Evolutionary conservation across 139 green algal species (phyloP), one percentile per base, ranked within the genome.

Genomic region (Pleodorina starrii): DNA sequence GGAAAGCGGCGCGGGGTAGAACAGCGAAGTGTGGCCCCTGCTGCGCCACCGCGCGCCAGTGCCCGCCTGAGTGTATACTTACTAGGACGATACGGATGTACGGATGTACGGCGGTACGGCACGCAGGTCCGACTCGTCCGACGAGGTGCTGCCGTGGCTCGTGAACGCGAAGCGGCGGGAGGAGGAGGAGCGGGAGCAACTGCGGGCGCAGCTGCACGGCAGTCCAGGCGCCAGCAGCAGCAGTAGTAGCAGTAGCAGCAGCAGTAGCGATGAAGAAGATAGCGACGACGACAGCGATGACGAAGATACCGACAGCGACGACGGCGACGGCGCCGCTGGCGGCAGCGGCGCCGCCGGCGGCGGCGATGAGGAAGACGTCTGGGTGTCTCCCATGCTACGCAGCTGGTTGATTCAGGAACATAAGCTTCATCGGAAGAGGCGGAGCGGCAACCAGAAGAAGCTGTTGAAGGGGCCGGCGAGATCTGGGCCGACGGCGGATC

Each of bases 81-180:
- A n/a, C n/a, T n/a, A n/a, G n/a, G n/a, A n/a, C n/a, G n/a, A n/a
- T n/a, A n/a, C n/a, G n/a, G n/a, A n/a, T n/a, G n/a, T n/a, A n/a
- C n/a, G n/a, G n/a, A n/a, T n/a, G n/a, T n/a, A n/a, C n/a, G n/a
- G n/a, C n/a, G n/a, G n/a, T n/a, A n/a, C n/a, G n/a, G n/a, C n/a
- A n/a, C 29, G 54, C n/a, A 71, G 48, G 35, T 69, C 76, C 5
- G 35, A 35, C 50, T 84, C 40, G 35, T 87, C 80, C 38, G 81
- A 87, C 36, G 66, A 77, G 60, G 44, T 88, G 10, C 66, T 88
- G 32, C 82, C 82, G 44, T 88, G 82, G 82, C 43, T 88, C 44
- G 82, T 88, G 7, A 88, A 88, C 32, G 82, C 82, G 44, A 88
- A 88, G n/a, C 63, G 32, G 32, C 43, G 82, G 1, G 66, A 66